Percentiles rank a stretch among this genome's conserved stretches.
Conservation (phyloP, 352 stramenopile genomes). For the Globisporangium sylvaticum region DNA sequence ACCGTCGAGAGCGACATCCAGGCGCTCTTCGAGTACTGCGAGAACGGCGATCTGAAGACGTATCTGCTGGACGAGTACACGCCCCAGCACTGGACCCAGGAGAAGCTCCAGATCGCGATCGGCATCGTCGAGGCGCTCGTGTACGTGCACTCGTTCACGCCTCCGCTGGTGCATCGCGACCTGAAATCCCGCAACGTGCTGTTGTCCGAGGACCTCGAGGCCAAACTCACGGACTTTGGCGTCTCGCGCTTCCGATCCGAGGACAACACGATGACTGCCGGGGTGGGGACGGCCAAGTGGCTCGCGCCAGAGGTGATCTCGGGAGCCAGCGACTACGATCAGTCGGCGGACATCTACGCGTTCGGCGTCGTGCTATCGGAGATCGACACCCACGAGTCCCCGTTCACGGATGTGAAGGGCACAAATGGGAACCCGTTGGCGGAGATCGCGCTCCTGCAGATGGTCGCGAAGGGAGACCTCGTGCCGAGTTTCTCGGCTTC, state of each 20-base stretch:
- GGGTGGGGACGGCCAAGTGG: slow-evolving; percentile 47
- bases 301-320: slow-evolving; percentile 51
- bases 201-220: slow-evolving; percentile 25
- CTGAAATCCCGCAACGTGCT: slow-evolving; percentile 60
- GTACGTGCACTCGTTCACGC: slow-evolving; percentile 65
- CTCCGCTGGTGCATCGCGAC: slow-evolving; percentile 53
- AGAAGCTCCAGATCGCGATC: slow-evolving; percentile 52
- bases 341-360: slow-evolving; percentile 42
- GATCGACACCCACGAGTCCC: slow-evolving; percentile 52
- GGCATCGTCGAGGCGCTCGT: slow-evolving; percentile 55
- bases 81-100: slow-evolving; percentile 27
- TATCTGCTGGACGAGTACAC: slow-evolving; percentile 25
- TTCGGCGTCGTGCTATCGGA: slow-evolving; percentile 59
- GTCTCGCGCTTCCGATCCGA: slow-evolving; percentile 33
- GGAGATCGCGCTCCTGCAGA: slow-evolving; percentile 43
- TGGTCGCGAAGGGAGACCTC: slow-evolving; percentile 41
- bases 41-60: slow-evolving; percentile 41
- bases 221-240: slow-evolving; percentile 50
- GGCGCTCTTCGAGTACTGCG: slow-evolving; percentile 64
- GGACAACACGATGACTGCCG: slow-evolving; percentile 48
- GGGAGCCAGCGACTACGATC: slow-evolving; percentile 41
- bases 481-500: slow-evolving; percentile 28
- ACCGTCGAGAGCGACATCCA: slow-evolving; percentile 45
- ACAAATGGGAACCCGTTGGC: slow-evolving; percentile 25
- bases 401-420: slow-evolving; percentile 35